Percentiles rank a stretch among this genome's conserved stretches.
phyloP scores from a whole-genome alignment of 2,329 filamentous ascomycete genomes.

The Alternaria sp. region DNA sequence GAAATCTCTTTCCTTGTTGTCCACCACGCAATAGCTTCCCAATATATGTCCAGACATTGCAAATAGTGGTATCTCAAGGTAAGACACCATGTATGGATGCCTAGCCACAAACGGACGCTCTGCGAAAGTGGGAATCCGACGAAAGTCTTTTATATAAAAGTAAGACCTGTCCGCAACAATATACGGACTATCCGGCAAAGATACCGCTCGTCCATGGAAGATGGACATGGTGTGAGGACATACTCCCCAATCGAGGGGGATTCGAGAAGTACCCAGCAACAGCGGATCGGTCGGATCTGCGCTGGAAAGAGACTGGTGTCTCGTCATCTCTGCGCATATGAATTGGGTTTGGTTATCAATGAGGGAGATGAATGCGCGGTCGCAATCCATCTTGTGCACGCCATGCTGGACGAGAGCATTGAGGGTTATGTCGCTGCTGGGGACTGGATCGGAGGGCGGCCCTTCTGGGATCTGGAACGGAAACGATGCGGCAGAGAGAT shows the following conservation, averaged over 20 bases:
- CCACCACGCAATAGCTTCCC: slow-evolving; percentile 21
- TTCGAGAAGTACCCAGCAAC: slow-evolving; percentile 11
- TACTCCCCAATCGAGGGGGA: slow-evolving; percentile 22
- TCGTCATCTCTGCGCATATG: slow-evolving; percentile 24
- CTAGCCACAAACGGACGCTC: slow-evolving; percentile 13
- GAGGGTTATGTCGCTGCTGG: slow-evolving; percentile 20
- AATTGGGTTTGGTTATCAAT: slow-evolving; percentile 20
- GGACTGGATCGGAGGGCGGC: slow-evolving; percentile 15
- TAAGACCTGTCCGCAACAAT: slow-evolving; percentile 12
- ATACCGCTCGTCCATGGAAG: slow-evolving; percentile 12
- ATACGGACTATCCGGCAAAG: slow-evolving; percentile 6
- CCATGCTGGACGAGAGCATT: slow-evolving; percentile 24
- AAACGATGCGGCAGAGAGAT: slow-evolving; percentile 22
- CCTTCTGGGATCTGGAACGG: slow-evolving; percentile 17
- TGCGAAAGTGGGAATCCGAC: slow-evolving; percentile 14
- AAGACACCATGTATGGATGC: slow-evolving; percentile 19
- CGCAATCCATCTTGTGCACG: slow-evolving; percentile 16
- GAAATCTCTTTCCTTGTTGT: slow-evolving; percentile 15
- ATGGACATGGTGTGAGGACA: slow-evolving; percentile 18
- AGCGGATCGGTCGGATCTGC: slow-evolving; percentile 10
- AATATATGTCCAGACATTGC: slow-evolving; percentile 17
- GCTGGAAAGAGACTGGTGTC: slow-evolving; percentile 10
- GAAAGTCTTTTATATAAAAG: slow-evolving; percentile 19
- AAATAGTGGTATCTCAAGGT: slow-evolving; percentile 16
- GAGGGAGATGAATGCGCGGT: slow-evolving; percentile 23